A percentile compares a stretch with the other conserved stretches of the same genome.
These are phyloP conservation scores for Neonectria sp. DNA, from an alignment of 2,329 filamentous ascomycete genomes.

Conservation along the genomic window DNA sequence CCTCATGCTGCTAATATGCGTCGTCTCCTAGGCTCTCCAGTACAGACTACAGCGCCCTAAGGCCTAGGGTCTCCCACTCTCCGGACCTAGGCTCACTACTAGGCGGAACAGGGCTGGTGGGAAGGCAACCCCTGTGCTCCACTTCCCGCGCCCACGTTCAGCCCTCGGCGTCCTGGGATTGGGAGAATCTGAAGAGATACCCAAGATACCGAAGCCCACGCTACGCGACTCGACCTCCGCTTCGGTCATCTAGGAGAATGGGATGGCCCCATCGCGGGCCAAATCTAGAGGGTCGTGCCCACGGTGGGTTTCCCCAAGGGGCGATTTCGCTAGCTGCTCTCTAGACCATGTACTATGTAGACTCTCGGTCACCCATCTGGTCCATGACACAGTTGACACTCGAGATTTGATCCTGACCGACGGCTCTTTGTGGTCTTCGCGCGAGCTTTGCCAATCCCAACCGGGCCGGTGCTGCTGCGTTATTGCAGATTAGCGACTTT, in stretches of 20 bases:
- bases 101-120: constrained; percentile 2
- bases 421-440: constrained; percentile 20
- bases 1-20: no score
- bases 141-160: constrained; percentile 37
- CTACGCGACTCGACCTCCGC: constrained; percentile 7
- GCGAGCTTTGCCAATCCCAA: constrained; percentile 8
- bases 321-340: constrained; percentile 17
- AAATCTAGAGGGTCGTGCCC: neutral
- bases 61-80: neutral
- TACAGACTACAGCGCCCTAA: no score
- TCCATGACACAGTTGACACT: constrained; percentile 8
- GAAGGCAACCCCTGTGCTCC: constrained; percentile 10
- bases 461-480: neutral
- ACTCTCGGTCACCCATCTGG: constrained; percentile 30
- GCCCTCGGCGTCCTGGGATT: constrained; percentile 25
- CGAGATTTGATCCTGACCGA: constrained; percentile 23
- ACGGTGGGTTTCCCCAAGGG: constrained; percentile 12
- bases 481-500: constrained; percentile 11
- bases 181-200: constrained; percentile 19
- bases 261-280: constrained; percentile 5
- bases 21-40: no score
- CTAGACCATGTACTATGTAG: neutral
- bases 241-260: neutral
- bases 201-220: constrained; percentile 12
- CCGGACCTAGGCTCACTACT: neutral